Percentiles rank a stretch among this genome's conserved stretches.
Evolutionary conservation across 148 eudicot genomes (phyloP).

Genomic region (Rhododendron mucronatum): DNA sequence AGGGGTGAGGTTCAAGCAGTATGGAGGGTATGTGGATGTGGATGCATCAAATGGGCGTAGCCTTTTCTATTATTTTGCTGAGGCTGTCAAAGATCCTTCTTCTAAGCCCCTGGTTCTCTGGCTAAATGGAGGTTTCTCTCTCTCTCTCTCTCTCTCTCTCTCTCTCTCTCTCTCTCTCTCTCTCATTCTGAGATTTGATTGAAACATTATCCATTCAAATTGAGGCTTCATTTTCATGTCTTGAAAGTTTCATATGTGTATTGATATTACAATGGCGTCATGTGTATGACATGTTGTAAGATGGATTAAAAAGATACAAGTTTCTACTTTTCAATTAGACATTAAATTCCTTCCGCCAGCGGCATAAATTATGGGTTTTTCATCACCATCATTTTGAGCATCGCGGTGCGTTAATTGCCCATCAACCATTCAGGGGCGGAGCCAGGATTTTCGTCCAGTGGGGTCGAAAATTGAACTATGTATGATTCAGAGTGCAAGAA

Average conservation of each 20-base stretch:
- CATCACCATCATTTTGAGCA: too few species aligned
- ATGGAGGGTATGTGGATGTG: conserved; percentile 44
- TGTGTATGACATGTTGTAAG: not conserved
- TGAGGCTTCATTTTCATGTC: not conserved
- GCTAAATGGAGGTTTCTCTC: conserved; percentile 46
- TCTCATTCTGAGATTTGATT: not conserved
- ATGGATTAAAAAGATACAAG: not conserved
- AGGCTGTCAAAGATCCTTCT: conserved; percentile 29
- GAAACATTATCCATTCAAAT: not conserved
- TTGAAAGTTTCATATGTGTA: not conserved
- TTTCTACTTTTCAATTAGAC: too few species aligned
- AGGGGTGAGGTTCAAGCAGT: conserved; percentile 32
- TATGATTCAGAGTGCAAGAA: too few species aligned
- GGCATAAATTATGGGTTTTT: too few species aligned
- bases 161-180: not conserved
- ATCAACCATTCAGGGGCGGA: too few species aligned
- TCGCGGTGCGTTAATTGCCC: too few species aligned
- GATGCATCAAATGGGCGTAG: conserved; percentile 32
- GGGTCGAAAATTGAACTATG: too few species aligned
- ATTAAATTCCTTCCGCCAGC: too few species aligned
- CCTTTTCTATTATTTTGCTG: conserved; percentile 46
- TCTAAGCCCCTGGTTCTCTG: conserved; percentile 38
- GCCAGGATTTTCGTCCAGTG: too few species aligned
- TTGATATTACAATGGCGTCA: not conserved
- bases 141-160: not conserved